phyloP scores from a whole-genome alignment of 2,329 filamentous ascomycete species.

The Apiospora hydei region DNA sequence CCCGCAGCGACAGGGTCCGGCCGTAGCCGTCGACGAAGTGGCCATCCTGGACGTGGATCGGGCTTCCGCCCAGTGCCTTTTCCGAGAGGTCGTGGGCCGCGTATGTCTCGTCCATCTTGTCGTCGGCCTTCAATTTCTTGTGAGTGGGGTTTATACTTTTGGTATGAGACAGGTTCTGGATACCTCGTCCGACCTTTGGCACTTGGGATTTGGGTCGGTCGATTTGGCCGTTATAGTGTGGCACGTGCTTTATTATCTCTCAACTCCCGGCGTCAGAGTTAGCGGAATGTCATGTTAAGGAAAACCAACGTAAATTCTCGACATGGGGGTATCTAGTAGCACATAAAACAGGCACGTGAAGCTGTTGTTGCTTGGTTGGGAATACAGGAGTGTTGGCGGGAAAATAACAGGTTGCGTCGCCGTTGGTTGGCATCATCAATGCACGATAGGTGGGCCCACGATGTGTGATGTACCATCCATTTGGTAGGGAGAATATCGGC shows the following conservation, averaged over 20 bases:
- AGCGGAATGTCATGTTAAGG: neutral
- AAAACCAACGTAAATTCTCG: neutral
- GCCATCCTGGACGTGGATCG: conserved; percentile 39
- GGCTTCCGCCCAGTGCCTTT: conserved; percentile 42
- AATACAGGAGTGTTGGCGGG: neutral
- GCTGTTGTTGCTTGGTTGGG: neutral
- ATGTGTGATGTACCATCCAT: neutral
- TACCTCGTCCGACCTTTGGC: conserved; percentile 2
- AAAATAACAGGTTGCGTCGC: neutral
- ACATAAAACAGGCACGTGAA: neutral
- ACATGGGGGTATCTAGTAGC: neutral
- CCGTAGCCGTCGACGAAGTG: conserved; percentile 46
- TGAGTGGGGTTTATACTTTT: neutral
- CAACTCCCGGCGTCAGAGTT: neutral
- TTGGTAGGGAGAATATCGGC: neutral
- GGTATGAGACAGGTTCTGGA: neutral
- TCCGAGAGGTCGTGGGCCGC: conserved; percentile 46
- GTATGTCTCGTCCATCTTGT: conserved; percentile 7
- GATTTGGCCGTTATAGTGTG: neutral
- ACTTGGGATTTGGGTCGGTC: neutral
- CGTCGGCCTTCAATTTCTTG: neutral
- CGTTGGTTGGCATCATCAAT: neutral
- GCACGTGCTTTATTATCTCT: conserved; percentile 12
- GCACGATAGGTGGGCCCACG: neutral
- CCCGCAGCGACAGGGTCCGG: conserved; percentile 49